A percentile compares a stretch with the other conserved stretches of the same genome.
phyloP scores from a whole-genome alignment of 176 grass and related monocot species.

The Oryza officinalis region DNA sequence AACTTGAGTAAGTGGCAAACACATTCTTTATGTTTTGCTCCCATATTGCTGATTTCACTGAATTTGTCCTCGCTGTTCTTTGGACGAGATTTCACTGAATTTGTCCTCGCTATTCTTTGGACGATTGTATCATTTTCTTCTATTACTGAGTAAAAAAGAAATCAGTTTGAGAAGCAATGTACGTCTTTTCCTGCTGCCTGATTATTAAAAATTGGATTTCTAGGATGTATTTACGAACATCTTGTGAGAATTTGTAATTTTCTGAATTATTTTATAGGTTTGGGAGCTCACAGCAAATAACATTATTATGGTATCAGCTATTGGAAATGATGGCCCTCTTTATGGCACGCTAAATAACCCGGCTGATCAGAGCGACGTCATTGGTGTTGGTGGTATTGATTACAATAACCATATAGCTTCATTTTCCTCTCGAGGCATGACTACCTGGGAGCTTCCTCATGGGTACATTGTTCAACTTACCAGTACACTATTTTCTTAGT shows the following conservation, averaged over 20 bases:
- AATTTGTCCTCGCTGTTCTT: not conserved
- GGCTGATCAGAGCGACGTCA: slow-evolving; percentile 97
- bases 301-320: slow-evolving; percentile 99
- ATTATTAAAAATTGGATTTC: slow-evolving; percentile 7
- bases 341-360: slow-evolving; percentile 99
- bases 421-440: slow-evolving; percentile 99
- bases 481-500: slow-evolving; percentile 30
- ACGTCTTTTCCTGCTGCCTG: not conserved
- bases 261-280: slow-evolving; percentile 57
- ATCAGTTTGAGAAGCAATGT: not conserved
- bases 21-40: not conserved
- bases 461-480: slow-evolving; percentile 57
- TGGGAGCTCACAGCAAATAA: slow-evolving; percentile 99
- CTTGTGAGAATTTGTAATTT: slow-evolving; percentile 3
- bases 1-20: not conserved
- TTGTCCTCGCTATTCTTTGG: not conserved
- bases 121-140: not conserved
- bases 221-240: not conserved
- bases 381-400: slow-evolving; percentile 96
- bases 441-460: slow-evolving; percentile 98
- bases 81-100: not conserved
- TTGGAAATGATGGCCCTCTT: slow-evolving; percentile 97
- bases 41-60: not conserved
- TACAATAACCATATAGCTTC: slow-evolving; percentile 98
- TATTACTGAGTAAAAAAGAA: slow-evolving; percentile 4